phyloP scores from a whole-genome alignment of 192 early-diverging fungal genomes.

The Entomortierella lignicola region DNA sequence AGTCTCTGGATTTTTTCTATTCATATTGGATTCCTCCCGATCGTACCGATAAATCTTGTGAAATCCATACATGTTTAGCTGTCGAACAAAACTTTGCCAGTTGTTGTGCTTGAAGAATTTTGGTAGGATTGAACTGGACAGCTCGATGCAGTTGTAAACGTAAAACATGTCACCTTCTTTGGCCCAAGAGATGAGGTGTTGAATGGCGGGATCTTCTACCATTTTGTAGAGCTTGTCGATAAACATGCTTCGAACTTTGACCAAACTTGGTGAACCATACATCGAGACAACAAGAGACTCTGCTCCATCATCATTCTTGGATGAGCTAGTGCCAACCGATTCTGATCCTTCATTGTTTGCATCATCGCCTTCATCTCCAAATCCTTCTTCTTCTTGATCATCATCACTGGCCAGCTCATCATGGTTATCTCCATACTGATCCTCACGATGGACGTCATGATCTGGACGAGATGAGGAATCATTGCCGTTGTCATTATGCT shows the following conservation, averaged over 20 bases:
- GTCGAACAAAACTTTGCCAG: slow-evolving; percentile 91
- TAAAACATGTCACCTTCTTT: slow-evolving; percentile 86
- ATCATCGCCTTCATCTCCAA: slow-evolving; percentile 33
- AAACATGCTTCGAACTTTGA: slow-evolving; percentile 54
- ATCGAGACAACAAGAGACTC: slow-evolving; percentile 39
- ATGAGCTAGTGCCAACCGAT: slow-evolving; percentile 40
- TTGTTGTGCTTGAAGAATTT: slow-evolving; percentile 94
- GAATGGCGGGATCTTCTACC: slow-evolving; percentile 75
- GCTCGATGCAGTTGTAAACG: slow-evolving; percentile 86
- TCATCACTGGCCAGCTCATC: slow-evolving; percentile 33
- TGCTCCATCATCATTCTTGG: slow-evolving; percentile 42
- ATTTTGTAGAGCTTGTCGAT: slow-evolving; percentile 62
- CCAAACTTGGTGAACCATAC: slow-evolving; percentile 49
- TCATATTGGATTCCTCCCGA: slow-evolving; percentile 62
- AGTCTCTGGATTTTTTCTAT: slow-evolving; percentile 57
- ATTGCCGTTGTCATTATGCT: slow-evolving; percentile 1
- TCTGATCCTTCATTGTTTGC: slow-evolving; percentile 31
- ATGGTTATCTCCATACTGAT: slow-evolving; percentile 14
- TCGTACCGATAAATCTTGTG: too few species aligned
- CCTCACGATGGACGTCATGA: neutral
- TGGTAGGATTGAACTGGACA: slow-evolving; percentile 81
- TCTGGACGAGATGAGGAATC: neutral
- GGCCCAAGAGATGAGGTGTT: slow-evolving; percentile 82
- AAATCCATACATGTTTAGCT: slow-evolving; percentile 90
- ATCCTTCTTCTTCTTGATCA: slow-evolving; percentile 46